These are phyloP conservation scores for Brassica hybrid DNA, from an alignment of 441 rosid species.

Conservation along the genomic window DNA sequence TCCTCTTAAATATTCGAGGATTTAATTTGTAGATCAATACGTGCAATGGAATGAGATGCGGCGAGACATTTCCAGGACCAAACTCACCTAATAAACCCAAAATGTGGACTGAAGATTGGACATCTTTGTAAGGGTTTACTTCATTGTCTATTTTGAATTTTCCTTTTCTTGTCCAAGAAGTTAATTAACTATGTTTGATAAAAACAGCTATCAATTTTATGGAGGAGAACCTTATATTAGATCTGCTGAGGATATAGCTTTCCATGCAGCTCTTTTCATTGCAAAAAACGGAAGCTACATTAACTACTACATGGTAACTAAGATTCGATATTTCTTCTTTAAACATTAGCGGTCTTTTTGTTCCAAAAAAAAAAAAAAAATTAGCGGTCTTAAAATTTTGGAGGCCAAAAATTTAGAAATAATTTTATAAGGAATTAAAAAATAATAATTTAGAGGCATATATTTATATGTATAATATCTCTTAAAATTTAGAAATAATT, in stretches of 20 bases:
- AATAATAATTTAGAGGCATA: not conserved
- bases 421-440: not conserved
- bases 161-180: conserved; percentile 24
- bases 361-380: no score
- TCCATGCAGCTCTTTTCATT: conserved; percentile 63
- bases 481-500: no score
- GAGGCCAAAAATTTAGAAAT: not conserved
- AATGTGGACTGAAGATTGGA: conserved; percentile 79
- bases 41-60: conserved; percentile 77
- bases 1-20: not conserved
- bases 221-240: conserved; percentile 66
- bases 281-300: conserved; percentile 70
- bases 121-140: conserved; percentile 62
- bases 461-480: not conserved
- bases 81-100: conserved; percentile 70
- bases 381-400: not conserved
- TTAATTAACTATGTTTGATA: not conserved
- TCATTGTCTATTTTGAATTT: not conserved
- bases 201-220: conserved; percentile 58
- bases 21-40: conserved; percentile 59
- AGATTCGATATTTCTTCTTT: not conserved
- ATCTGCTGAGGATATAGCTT: conserved; percentile 73
- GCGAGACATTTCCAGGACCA: conserved; percentile 70
- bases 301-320: conserved; percentile 68
- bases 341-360: not conserved